These are phyloP conservation scores for Globisporangium yorkense DNA, from an alignment of 352 stramenopile genomes.

Conservation along the genomic window DNA sequence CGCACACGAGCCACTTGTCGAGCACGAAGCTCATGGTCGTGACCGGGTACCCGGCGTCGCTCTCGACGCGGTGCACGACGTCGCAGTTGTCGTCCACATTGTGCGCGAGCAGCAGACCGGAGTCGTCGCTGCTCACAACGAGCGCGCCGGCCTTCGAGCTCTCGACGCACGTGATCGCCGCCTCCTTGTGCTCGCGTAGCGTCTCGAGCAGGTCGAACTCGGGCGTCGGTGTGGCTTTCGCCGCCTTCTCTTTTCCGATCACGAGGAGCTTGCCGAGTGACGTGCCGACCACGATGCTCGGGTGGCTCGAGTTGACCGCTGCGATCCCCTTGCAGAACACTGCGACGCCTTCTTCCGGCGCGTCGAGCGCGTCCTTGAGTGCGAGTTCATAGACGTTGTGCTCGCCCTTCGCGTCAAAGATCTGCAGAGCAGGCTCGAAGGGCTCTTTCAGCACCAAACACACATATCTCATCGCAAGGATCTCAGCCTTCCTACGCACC, in stretches of 20 bases:
- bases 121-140: constrained; percentile 55
- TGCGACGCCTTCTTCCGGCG: constrained; percentile 32
- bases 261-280: constrained; percentile 57
- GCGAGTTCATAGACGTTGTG: constrained; percentile 48
- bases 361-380: constrained; percentile 44
- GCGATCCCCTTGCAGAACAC: constrained; percentile 64
- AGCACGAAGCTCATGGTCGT: constrained; percentile 50
- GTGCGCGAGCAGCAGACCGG: constrained; percentile 47
- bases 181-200: constrained; percentile 39
- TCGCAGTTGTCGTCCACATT: constrained; percentile 51
- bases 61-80: constrained; percentile 48
- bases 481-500: constrained; percentile 16
- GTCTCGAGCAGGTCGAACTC: constrained; percentile 63
- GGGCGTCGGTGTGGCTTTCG: constrained; percentile 33
- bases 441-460: too few relatives aligned
- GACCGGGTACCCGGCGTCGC: constrained; percentile 31
- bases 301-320: constrained; percentile 39
- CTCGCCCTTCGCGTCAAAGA: constrained; percentile 56
- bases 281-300: constrained; percentile 43
- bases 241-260: constrained; percentile 43
- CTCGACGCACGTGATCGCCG: constrained; percentile 56
- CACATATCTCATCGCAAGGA: too few relatives aligned
- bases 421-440: constrained; percentile 18
- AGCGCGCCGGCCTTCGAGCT: constrained; percentile 27
- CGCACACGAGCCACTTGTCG: constrained; percentile 47